These are phyloP conservation scores for Stagonosporopsis vannaccii DNA, from an alignment of 2,329 filamentous ascomycete species.

Conservation along the genomic window DNA sequence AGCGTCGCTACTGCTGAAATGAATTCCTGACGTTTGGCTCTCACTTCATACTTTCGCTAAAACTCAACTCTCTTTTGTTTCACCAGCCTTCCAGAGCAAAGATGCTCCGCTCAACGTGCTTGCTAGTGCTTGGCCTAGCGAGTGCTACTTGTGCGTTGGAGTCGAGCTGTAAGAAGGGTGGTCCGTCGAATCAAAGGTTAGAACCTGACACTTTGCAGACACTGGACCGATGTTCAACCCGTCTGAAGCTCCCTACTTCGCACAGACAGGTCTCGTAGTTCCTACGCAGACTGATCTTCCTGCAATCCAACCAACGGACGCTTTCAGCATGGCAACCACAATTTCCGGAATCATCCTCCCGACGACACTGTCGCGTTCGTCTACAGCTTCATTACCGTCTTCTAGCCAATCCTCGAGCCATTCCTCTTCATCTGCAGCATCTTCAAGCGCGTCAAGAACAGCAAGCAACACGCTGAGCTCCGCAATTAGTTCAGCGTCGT, in stretches of 20 bases:
- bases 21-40: slow-evolving; percentile 1
- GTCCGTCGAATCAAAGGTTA: not conserved
- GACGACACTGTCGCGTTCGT: slow-evolving; percentile 6
- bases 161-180: slow-evolving; percentile 3
- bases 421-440: slow-evolving; percentile 10
- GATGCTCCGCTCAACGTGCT: slow-evolving; percentile 23
- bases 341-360: slow-evolving; percentile 9
- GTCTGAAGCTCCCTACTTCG: slow-evolving; percentile 29
- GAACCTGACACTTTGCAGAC: slow-evolving; percentile 10
- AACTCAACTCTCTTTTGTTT: slow-evolving; percentile 9
- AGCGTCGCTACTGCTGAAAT: not conserved
- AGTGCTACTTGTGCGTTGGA: slow-evolving; percentile 11
- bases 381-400: not conserved
- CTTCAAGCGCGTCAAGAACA: slow-evolving; percentile 4
- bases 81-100: not conserved
- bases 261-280: slow-evolving; percentile 21
- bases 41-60: slow-evolving; percentile 1
- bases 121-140: slow-evolving; percentile 19
- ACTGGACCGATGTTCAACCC: slow-evolving; percentile 30
- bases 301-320: slow-evolving; percentile 10
- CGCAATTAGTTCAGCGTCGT: slow-evolving; percentile 17
- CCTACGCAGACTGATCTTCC: slow-evolving; percentile 23
- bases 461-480: slow-evolving; percentile 11
- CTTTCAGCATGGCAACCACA: slow-evolving; percentile 17
- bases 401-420: slow-evolving; percentile 4